Conservation (phyloP, 768 basidiomycete species). For the Tulasnella sp. region DNA sequence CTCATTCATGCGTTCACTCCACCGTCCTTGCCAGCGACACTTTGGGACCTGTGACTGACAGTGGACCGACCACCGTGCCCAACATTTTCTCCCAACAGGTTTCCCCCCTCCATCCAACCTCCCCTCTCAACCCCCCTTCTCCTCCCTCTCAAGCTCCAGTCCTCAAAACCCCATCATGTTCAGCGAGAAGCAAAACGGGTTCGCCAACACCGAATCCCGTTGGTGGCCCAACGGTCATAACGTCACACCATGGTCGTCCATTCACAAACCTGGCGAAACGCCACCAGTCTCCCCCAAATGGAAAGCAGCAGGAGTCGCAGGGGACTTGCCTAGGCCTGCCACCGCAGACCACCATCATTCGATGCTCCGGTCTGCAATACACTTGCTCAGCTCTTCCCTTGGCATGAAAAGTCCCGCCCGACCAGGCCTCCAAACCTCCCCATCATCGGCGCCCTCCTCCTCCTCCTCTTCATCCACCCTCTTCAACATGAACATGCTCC, state of each 20-base stretch:
- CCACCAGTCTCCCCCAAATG: not conserved
- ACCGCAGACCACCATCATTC: not conserved
- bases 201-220: not conserved
- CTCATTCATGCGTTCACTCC: not conserved
- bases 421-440: not conserved
- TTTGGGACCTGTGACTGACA: not conserved
- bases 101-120: not conserved
- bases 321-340: conserved; percentile 1
- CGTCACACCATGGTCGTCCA: not conserved
- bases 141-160: not conserved
- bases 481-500: conserved; percentile 24
- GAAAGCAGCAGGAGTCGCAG: not conserved
- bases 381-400: not conserved
- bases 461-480: not conserved
- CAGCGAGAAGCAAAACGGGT: not conserved
- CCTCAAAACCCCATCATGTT: no score
- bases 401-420: not conserved
- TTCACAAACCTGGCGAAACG: not conserved
- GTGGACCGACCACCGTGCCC: not conserved
- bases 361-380: not conserved
- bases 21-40: not conserved
- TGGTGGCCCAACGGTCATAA: not conserved
- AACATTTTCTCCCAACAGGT: not conserved
- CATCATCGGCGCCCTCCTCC: not conserved
- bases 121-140: not conserved